phyloP scores from a whole-genome alignment of 257 asterid genomes.

The Solanum pimpinellifolium region DNA sequence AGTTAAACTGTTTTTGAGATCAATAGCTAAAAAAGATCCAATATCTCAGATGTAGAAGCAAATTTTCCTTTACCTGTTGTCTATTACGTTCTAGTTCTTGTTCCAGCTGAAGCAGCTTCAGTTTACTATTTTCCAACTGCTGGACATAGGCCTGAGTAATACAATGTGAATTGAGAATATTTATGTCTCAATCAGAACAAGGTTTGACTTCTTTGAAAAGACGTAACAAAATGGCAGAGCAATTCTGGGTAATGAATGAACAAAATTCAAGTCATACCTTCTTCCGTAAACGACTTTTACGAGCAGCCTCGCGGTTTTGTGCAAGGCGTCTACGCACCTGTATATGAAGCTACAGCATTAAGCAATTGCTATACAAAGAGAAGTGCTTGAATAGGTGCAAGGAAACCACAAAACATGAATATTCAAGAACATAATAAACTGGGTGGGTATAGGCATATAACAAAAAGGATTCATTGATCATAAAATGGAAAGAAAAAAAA shows the following conservation, averaged over 20 bases:
- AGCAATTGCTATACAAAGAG: background rate
- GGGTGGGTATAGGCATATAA: background rate
- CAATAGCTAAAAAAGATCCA: background rate
- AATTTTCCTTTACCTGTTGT: constrained; percentile 42
- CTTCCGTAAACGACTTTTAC: constrained; percentile 77
- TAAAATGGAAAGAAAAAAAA: background rate
- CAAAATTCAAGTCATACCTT: constrained; percentile 29
- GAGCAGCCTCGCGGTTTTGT: constrained; percentile 98
- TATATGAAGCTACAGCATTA: background rate
- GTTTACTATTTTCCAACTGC: constrained; percentile 73
- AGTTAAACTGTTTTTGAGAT: background rate
- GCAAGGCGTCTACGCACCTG: constrained; percentile 87
- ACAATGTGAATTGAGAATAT: background rate
- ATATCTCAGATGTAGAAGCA: background rate
- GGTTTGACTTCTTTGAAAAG: background rate
- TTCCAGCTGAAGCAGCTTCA: constrained; percentile 71
- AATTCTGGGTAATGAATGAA: background rate
- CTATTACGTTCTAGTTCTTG: constrained; percentile 72
- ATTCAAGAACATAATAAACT: background rate
- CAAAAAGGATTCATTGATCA: background rate
- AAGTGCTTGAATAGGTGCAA: background rate
- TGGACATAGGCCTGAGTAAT: constrained; percentile 79
- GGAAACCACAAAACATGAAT: background rate
- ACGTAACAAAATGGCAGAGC: background rate
- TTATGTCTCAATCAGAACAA: background rate